Evolutionary conservation across 164 flowering plant genomes (phyloP), one percentile per base, ranked within the genome.

Genomic region (Akebia trifoliata): DNA sequence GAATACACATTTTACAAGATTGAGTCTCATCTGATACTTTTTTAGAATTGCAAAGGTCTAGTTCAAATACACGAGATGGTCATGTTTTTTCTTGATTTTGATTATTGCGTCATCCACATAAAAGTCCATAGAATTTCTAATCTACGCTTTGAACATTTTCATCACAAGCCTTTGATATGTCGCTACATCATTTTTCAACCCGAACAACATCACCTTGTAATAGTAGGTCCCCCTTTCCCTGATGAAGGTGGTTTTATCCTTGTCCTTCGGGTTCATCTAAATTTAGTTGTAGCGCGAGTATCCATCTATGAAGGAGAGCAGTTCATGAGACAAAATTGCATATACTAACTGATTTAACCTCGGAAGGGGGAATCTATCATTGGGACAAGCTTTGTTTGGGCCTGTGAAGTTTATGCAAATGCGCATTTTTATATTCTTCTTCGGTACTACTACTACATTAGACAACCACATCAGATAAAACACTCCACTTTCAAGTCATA

Each of bases 201-300:
- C 58, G 3, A 52, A 61, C 11, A 58, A 43, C 57, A 61, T 61
- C 2, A 60, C 31, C 25, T 1, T 49, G 26, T 60, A 60, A 37
- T 25, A 37, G 39, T 18, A 61, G 0, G 6, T 8, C 1, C 57
- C 50, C 14, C 15, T 10, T 1, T 29, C 34, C 2, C 50, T 61
- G 12, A 61, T 30, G 31, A 61, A 50, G 2, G 57, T 2, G 4
- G 50, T 43, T 39, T 61, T 50, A 1, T 9, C 20, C 17, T 18
- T 3, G 36, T 59, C 46, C 17, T n/a, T 8, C 9, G 25, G 1
- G 12, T 8, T 1, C 63, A 59, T 48, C 1, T 7, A 9, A 22
- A 50, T 35, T 18, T 60, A 38, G 11, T 50, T 17, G 37, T 59
- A 48, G 15, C 63, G 15, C 8, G 47, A 48, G 55, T 14, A 59